Conservation (phyloP, 2,329 filamentous ascomycete species). For the Knufia fluminis region DNA sequence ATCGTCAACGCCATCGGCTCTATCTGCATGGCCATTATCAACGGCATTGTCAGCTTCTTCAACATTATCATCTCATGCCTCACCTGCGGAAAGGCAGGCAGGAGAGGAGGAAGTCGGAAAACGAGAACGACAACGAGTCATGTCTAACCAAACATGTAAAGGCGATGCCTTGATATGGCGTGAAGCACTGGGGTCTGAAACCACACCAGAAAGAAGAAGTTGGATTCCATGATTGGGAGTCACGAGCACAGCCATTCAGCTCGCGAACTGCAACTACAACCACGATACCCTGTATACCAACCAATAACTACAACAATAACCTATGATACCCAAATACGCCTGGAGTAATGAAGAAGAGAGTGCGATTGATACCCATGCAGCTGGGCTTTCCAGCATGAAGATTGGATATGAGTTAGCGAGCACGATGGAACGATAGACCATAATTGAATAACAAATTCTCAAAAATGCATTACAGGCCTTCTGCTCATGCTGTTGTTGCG, state of each 20-base stretch:
- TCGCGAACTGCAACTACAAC: neutral
- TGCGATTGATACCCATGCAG: neutral
- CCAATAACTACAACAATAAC: no score
- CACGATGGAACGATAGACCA: neutral
- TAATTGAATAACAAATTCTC: no score
- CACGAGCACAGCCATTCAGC: neutral
- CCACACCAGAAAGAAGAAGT: neutral
- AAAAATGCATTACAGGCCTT: no score
- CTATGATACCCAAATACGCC: neutral
- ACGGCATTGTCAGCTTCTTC: slow-evolving; percentile 55
- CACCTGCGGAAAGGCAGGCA: slow-evolving; percentile 35
- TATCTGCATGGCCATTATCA: slow-evolving; percentile 58
- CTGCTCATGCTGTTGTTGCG: no score
- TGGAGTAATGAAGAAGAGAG: neutral
- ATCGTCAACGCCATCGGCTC: slow-evolving; percentile 49
- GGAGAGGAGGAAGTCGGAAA: slow-evolving; percentile 22
- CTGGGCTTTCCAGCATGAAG: neutral
- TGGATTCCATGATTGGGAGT: neutral
- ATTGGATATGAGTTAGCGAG: neutral
- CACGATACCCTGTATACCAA: neutral
- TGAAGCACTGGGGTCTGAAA: neutral
- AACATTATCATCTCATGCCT: slow-evolving; percentile 59
- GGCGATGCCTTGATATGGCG: neutral
- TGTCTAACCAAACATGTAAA: slow-evolving; percentile 14
- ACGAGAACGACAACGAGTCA: slow-evolving; percentile 15